Conservation (phyloP, 1,139 yeast genomes). For the Saccharomyces hybrid region DNA sequence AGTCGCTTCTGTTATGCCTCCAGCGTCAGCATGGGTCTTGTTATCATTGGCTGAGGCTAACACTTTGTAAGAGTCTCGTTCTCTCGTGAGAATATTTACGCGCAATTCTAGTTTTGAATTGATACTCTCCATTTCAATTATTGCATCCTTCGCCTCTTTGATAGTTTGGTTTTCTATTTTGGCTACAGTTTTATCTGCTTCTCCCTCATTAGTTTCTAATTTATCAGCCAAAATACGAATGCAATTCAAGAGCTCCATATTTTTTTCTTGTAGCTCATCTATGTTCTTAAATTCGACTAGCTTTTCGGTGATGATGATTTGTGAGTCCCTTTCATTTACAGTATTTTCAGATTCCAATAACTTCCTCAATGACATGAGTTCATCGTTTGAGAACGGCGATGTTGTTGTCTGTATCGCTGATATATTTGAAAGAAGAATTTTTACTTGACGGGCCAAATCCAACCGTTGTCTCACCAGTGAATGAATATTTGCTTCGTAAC, state of each 20-base stretch:
- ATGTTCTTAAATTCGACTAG: conserved; percentile 62
- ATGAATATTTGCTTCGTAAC: conserved; percentile 35
- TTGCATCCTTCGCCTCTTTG: conserved; percentile 71
- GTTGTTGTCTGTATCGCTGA: conserved; percentile 34
- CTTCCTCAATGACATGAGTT: conserved; percentile 42
- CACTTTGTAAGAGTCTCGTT: conserved; percentile 16
- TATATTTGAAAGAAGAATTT: conserved; percentile 45
- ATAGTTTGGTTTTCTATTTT: conserved; percentile 50
- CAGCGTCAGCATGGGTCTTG: background rate
- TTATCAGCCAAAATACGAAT: conserved; percentile 63
- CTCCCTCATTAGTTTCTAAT: conserved; percentile 22
- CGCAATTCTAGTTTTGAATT: conserved; percentile 39
- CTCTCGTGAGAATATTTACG: background rate
- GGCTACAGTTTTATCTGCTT: conserved; percentile 26
- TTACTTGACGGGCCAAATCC: conserved; percentile 77
- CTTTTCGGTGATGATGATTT: conserved; percentile 61
- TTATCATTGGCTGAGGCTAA: background rate
- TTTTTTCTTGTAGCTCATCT: conserved; percentile 63
- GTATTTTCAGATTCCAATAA: conserved; percentile 28
- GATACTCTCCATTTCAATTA: conserved; percentile 58
- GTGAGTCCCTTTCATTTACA: conserved; percentile 54
- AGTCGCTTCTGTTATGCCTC: background rate
- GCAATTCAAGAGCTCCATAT: conserved; percentile 59
- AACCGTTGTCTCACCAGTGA: conserved; percentile 49
- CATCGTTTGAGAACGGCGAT: conserved; percentile 49